Conservation (phyloP, 73 alveolate species). For the Paramecium caudatum region DNA sequence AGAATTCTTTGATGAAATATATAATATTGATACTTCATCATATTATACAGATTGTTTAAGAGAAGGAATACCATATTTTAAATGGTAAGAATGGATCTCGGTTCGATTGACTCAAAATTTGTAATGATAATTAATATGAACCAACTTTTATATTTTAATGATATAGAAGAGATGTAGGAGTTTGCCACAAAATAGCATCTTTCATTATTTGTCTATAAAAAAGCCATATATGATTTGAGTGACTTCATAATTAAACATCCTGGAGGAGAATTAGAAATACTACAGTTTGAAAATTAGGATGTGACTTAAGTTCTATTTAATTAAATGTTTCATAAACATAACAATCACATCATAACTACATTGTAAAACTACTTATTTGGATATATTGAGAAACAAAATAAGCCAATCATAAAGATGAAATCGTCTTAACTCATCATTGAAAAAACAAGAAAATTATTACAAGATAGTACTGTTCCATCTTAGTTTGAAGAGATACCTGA, state of each 20-base stretch:
- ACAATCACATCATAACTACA: background rate
- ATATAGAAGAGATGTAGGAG: constrained; percentile 43
- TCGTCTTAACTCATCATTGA: constrained; percentile 34
- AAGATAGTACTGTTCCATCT: background rate
- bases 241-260: constrained; percentile 35
- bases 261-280: constrained; percentile 56
- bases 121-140: constrained; percentile 16
- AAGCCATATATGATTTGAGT: constrained; percentile 13
- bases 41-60: background rate
- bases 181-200: constrained; percentile 39
- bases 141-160: constrained; percentile 42
- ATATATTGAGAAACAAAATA: background rate
- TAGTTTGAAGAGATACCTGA: constrained; percentile 40
- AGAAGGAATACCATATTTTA: constrained; percentile 10
- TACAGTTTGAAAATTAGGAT: constrained; percentile 18
- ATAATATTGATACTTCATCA: background rate
- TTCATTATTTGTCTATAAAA: constrained; percentile 24
- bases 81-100: constrained; percentile 28
- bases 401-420: constrained; percentile 7
- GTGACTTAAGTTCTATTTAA: constrained; percentile 1
- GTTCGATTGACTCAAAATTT: constrained; percentile 1
- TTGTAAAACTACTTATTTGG: constrained; percentile 36
- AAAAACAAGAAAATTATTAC: constrained; percentile 37
- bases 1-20: constrained; percentile 12
- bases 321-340: background rate